phyloP scores from a whole-genome alignment of 257 asterid genomes.

The Solanum ossicruentum region DNA sequence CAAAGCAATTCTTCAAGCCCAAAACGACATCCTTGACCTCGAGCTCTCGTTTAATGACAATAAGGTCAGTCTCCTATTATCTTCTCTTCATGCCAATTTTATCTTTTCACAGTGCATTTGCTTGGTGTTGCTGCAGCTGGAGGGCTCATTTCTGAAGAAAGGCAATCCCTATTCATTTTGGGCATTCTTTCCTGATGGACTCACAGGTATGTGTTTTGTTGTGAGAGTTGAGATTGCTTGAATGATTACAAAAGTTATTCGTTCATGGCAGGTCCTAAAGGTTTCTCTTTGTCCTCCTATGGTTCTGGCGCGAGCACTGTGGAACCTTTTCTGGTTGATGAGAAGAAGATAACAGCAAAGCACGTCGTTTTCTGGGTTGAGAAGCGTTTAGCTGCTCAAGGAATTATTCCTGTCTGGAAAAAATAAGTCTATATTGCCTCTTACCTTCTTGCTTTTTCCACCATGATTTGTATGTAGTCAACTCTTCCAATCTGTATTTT shows the following conservation, averaged over 20 bases:
- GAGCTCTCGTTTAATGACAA: constrained; percentile 41
- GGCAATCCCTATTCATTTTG: constrained; percentile 60
- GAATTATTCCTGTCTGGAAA: constrained; percentile 80
- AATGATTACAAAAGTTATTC: neutral
- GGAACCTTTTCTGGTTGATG: constrained; percentile 82
- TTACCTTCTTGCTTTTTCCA: neutral
- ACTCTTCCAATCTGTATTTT: neutral
- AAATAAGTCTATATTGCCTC: constrained; percentile 13
- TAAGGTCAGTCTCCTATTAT: constrained; percentile 23
- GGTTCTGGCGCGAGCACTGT: constrained; percentile 61
- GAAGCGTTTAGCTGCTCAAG: constrained; percentile 97
- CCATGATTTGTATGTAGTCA: neutral
- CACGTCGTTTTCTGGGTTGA: constrained; percentile 82
- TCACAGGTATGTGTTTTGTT: constrained; percentile 31
- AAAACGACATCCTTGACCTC: constrained; percentile 41
- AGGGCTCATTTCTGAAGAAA: constrained; percentile 66
- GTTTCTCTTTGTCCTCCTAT: constrained; percentile 65
- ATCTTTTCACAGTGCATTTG: neutral
- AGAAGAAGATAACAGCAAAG: constrained; percentile 63
- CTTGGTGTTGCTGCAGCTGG: constrained; percentile 39
- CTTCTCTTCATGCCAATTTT: neutral
- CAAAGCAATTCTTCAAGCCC: constrained; percentile 39
- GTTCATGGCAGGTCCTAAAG: constrained; percentile 51
- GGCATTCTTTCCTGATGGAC: constrained; percentile 86
- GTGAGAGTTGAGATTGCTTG: neutral